Base-by-base conservation (phyloP, 768 basidiomycete genomes). In the Boletales sp. region DNA sequence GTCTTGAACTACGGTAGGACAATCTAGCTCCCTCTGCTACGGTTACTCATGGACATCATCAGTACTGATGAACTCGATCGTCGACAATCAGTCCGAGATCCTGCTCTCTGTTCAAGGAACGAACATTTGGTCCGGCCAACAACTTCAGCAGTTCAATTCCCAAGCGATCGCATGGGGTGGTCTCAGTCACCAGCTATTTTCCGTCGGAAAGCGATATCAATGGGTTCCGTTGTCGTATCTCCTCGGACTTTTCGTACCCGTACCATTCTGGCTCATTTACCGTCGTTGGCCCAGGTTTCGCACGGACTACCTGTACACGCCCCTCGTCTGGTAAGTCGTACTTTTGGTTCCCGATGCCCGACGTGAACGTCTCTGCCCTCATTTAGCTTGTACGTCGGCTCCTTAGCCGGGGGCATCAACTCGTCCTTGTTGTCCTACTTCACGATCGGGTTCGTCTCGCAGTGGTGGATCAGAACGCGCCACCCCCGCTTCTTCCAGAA, bases 31-130 rank as follows among this genome's bases (percentile, higher is more conserved):
- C 4, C 17, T 32, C 36, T n/a, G 13, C 30, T 30, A 2, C 30
- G 15, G 15, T n/a, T 11, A 49, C 36, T 52, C n/a, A 42, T 30
- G 19, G 0, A 6, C 24, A 55, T 18, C 72, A 73, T 57, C 73
- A 68, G 76, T 82, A 40, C 57, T 85, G 45, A 82, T 83, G 82
- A 81, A 79, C 53, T 73, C 74, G 1, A 79, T 85, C 51, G 72
- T 85, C 57, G 69, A 72, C 41, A 71, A 63, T 36, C 77, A 82
- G 41, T 70, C 74, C 0, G 71, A 74, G 1, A 77, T 80, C 31
- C 62, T 85, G 5, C 65, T 83, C 18, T 76, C 74, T 10, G 73
- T 79, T 1, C 69, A 84, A 57, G 81, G 81, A 31, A 81, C 83
- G 27, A 64, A 62, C 38, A 60, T 67, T 18, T 67, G 66, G 66